Evolutionary conservation across 139 green algal species (phyloP), one percentile per base, ranked within the genome.

Genomic region (Ettlia oleoabundans): DNA sequence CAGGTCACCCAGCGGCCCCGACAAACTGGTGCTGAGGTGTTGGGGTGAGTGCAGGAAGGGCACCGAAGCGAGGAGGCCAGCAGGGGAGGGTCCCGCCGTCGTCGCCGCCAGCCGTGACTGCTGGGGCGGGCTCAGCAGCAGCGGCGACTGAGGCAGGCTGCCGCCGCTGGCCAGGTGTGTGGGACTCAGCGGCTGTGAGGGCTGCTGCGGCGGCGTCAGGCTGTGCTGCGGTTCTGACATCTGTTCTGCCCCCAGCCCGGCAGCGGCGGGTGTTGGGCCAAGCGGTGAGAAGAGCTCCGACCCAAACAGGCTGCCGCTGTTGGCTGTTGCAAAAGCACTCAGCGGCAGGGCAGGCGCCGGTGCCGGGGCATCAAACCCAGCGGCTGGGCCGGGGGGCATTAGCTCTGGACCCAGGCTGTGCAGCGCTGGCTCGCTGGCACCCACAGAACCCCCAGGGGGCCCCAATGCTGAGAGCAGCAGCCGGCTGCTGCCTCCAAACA

Each of bases 221-320:
- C 43, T 32, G 30, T 47, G n/a, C n/a, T 30, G 6, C 28, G 37
- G 4, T 9, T 15, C 21, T 35, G 66, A 30, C 40, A 38, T 28
- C 43, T 40, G 69, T 28, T 10, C 9, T n/a, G 42, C 7, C 7
- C 47, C 35, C 28, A 28, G 8, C 32, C 40, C 32, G 52, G 33
- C 70, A 3, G 24, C 52, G 22, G 51, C 10, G 8, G 18, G 24
- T 15, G 53, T 5, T 30, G 33, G 35, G 26, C 35, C 35, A 22
- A 30, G 42, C 2, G 21, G 51, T 22, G 32, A n/a, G 32, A 72
- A 72, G 21, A 70, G 43, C 38, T n/a, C 41, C 0, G 53, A 33
- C n/a, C 75, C 75, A 62, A 81, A 81, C 35, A 81, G 58, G 75
- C 75, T 81, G 75, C 75, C 55, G 75, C 58, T 42, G 58, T n/a